Percentiles rank a stretch among this genome's conserved stretches.
Evolutionary conservation across 306 rosid species (phyloP).

Genomic region (Ochetophila trinervis): DNA sequence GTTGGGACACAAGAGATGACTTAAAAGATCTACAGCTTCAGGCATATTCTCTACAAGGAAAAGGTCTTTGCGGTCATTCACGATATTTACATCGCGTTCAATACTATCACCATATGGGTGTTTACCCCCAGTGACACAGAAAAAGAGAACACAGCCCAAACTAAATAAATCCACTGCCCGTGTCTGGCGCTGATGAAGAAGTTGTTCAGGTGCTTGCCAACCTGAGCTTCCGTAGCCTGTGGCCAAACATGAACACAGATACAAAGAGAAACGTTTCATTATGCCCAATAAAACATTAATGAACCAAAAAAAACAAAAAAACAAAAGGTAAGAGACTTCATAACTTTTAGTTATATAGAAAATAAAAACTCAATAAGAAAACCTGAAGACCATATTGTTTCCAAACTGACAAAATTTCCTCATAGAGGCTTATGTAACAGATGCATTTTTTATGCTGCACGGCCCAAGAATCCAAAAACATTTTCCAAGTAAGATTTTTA

Average conservation of each 20-base stretch:
- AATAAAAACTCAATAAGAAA: neutral
- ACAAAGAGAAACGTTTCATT: neutral
- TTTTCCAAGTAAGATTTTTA: neutral
- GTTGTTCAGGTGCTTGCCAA: constrained; percentile 44
- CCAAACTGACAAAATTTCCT: neutral
- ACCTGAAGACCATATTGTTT: neutral
- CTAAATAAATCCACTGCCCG: constrained; percentile 39
- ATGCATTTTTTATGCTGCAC: neutral
- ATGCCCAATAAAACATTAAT: neutral
- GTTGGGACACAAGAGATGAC: constrained; percentile 25
- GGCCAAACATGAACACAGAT: constrained; percentile 1
- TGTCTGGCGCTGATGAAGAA: constrained; percentile 31
- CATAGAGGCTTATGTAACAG: neutral
- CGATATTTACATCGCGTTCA: constrained; percentile 36
- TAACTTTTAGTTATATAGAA: neutral
- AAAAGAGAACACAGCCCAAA: constrained; percentile 35
- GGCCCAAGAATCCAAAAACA: neutral
- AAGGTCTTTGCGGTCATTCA: constrained; percentile 33
- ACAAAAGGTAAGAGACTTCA: constrained; percentile 12
- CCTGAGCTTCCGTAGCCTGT: constrained; percentile 41
- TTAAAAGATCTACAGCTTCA: constrained; percentile 34
- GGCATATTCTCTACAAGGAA: constrained; percentile 32
- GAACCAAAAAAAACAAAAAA: neutral
- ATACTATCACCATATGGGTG: constrained; percentile 35
- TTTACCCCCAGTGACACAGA: constrained; percentile 36